Base-by-base conservation (phyloP, 305 asterid species). In the Rubia tinctorum region DNA sequence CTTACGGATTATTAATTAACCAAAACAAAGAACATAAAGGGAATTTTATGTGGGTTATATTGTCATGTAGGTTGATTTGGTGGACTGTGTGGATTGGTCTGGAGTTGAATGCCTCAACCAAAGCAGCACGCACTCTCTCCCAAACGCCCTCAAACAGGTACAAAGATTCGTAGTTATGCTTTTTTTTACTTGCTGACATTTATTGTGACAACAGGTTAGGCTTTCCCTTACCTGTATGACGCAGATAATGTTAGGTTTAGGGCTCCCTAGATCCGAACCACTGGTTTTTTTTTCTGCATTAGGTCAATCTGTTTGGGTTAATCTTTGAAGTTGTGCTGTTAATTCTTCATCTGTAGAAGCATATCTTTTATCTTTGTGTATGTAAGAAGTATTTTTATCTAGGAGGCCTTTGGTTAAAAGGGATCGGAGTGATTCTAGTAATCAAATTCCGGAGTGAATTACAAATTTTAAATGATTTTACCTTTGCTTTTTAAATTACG, bases 91-190 rank as follows among this genome's bases (percentile, higher is more conserved):
- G 61, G 92, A 93, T 81, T 93, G 98, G 98, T 80, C 92, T n/a
- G 84, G 96, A 20, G 97, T 93, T 42, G 96, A 93, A 82, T 93
- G 97, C 80, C 91, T 93, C 73, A 93, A 93, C 78, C 96, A 91
- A 72, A 88, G 83, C 78, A 65, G 84, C 75, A 73, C 80, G 55
- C 82, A 88, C 81, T 91, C 96, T 85, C 95, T 74, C 82, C 86
- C 76, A n/a, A 91, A 91, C 72, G 97, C 98, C 82, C 93, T 93
- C 81, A 93, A 91, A 76, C 91, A 89, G 97, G 98, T 91, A 61
- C 23, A 12, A 71, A 22, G 25, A 71, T 71, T 15, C 23, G 7
- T 39, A 30, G 1, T 13, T 37, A 6, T 11, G 8, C 37, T 10
- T 55, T 58, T 40, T 14, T 17, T 56, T 37, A 13, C 23, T 71